phyloP scores from a whole-genome alignment of 2,329 filamentous ascomycete species.

The Tolypocladium amazonense region DNA sequence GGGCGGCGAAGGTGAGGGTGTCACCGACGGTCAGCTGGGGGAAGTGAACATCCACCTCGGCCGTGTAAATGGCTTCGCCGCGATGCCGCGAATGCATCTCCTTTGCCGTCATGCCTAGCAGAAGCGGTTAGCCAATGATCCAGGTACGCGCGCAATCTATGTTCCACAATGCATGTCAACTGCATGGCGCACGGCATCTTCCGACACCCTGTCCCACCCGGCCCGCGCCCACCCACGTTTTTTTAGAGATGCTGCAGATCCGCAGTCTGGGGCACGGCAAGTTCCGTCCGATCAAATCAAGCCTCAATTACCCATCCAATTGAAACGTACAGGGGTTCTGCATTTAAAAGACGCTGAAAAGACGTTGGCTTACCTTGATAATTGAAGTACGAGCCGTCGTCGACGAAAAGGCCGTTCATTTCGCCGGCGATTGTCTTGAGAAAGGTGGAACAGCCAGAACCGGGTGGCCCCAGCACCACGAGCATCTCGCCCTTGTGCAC shows the following conservation, averaged over 20 bases:
- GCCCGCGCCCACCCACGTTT: slow-evolving; percentile 3
- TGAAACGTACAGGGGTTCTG: not conserved
- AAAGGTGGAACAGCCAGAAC: slow-evolving; percentile 71
- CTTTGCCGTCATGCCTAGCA: slow-evolving; percentile 49
- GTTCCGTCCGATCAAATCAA: slow-evolving; percentile 1
- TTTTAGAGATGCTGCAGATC: not conserved
- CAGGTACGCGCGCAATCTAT: not conserved
- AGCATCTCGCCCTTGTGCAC: slow-evolving; percentile 65
- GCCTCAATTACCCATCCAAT: not conserved
- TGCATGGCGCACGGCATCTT: slow-evolving; percentile 2
- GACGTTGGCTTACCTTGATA: slow-evolving; percentile 52
- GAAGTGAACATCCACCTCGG: slow-evolving; percentile 76
- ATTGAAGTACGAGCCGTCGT: slow-evolving; percentile 63
- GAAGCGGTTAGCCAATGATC: slow-evolving; percentile 3
- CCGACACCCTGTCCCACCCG: slow-evolving; percentile 1
- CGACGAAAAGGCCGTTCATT: slow-evolving; percentile 67
- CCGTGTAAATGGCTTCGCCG: slow-evolving; percentile 79
- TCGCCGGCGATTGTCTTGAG: slow-evolving; percentile 78
- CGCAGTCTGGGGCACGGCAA: slow-evolving; percentile 1
- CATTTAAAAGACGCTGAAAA: not conserved
- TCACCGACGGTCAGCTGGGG: slow-evolving; percentile 68
- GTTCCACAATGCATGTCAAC: not conserved
- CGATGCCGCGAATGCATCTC: slow-evolving; percentile 71
- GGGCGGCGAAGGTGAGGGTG: slow-evolving; percentile 67
- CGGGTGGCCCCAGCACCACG: slow-evolving; percentile 62